phyloP scores from a whole-genome alignment of 169 alveolate genomes.

The Plasmodium ovale region DNA sequence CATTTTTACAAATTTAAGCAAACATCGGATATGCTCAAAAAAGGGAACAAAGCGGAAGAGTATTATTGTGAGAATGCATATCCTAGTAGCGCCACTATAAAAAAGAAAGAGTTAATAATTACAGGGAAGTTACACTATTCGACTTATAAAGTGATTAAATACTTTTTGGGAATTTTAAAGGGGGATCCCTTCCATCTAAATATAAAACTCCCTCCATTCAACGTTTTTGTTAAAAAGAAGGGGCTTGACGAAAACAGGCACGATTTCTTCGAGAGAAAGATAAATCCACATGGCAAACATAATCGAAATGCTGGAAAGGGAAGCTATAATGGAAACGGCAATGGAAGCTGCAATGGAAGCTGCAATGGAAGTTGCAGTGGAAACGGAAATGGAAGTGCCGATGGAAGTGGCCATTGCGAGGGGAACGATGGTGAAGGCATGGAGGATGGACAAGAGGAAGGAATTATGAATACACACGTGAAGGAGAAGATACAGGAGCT shows the following conservation, averaged over 20 bases:
- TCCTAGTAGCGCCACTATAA: constrained; percentile 3
- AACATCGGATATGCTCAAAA: neutral
- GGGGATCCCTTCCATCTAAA: constrained; percentile 64
- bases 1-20: constrained; percentile 52
- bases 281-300: neutral
- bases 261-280: neutral
- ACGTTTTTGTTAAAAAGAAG: constrained; percentile 25
- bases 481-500: neutral
- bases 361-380: no score
- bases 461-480: neutral
- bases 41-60: neutral
- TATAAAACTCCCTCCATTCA: constrained; percentile 45
- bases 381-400: neutral
- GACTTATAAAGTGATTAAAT: constrained; percentile 69
- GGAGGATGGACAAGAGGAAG: no score
- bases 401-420: neutral
- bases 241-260: neutral
- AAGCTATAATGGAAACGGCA: neutral
- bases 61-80: constrained; percentile 10
- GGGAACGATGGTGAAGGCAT: no score
- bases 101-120: constrained; percentile 31
- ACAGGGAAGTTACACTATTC: constrained; percentile 38
- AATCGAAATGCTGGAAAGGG: neutral
- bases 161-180: constrained; percentile 40
- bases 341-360: neutral